Evolutionary conservation across 441 rosid species (phyloP), one percentile per base, ranked within the genome.

Genomic region (Pelargonium myrrhifolium): DNA sequence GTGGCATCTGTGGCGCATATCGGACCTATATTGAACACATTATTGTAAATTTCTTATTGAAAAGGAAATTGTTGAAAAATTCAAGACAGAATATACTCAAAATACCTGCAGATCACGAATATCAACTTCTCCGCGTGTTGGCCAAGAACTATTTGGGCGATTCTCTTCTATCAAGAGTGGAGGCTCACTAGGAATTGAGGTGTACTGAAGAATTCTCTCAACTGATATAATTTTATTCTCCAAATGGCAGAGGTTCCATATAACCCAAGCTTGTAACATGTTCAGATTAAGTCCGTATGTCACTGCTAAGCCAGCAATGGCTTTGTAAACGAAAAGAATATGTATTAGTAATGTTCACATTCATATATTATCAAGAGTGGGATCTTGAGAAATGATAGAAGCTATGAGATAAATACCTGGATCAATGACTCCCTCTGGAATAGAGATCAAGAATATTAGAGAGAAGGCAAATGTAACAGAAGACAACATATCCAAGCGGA

Each of bases 151-250:
- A 40, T 67, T 75, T 0, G 89, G 95, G 55, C 71, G 76, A 70
- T 78, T 88, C 7, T 76, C 74, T 76, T 89, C 92, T 37, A 89
- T 78, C 21, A 79, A 76, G 61, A 91, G 93, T 68, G 97, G 88
- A 76, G 99, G 92, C 71, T 93, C 99, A 72, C 89, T 83, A 0
- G 92, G 82, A 68, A 88, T 84, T 22, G 71, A 63, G 39, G 84
- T 78, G 79, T 89, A 91, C 77, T 93, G 99, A 71, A 88, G 86
- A 28, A 93, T 84, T 73, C 99, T 88, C 78, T 93, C 97, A 3
- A 93, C 93, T 3, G 97, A 88, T 78, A 91, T 89, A 75, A 93
- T 91, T 71, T 81, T 77, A 77, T 89, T 88, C 81, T 93, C 99
- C 62, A 84, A 63, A 65, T 59, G 66, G 77, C 97, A 89, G 22